Evolutionary conservation across 805 yeast genomes (phyloP), one percentile per base, ranked within the genome.

Genomic region (Monosporozyma servazzii): DNA sequence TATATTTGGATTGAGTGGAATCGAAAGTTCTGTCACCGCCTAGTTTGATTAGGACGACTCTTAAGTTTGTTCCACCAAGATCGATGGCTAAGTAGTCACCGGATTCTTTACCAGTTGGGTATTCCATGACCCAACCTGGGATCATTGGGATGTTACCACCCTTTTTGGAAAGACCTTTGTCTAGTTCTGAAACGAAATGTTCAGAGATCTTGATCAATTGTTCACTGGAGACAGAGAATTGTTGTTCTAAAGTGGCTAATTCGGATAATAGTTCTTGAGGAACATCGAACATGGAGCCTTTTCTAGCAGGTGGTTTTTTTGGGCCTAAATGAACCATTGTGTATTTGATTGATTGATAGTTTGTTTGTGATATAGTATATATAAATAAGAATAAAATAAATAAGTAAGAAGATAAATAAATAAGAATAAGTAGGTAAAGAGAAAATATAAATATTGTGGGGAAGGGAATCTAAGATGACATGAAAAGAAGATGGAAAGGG

Each of bases 71-170:
- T 56, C 99, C 99, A 68, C 99, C 99, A 73, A 91, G 78, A 69
- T 91, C 99, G 54, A 93, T 85, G 49, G 98, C 97, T 66, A 91
- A 73, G 71, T 78, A 91, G 59, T 88, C 83, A 58, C 99, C 99
- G 42, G 77, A 78, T 70, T 91, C 99, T 59, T 81, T 73, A 58
- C 99, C 99, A 48, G 91, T 84, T 58, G 98, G 97, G 75, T 75
- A 85, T 64, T 86, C 95, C 77, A 89, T 75, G 51, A 91, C 97
- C 97, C 97, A 91, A 55, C 95, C 87, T 47, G 96, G 96, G 66
- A 85, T 89, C 98, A 91, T 91, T 55, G 99, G 98, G 64, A 88
- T 88, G 68, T 84, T 84, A 53, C 93, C 95, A 49, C 93, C 91
- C 52, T 75, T 69, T 64, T 78, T 76, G 53, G 83, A 75, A 58